phyloP scores from a whole-genome alignment of 805 yeast species.

The Priceomyces haplophilus region DNA sequence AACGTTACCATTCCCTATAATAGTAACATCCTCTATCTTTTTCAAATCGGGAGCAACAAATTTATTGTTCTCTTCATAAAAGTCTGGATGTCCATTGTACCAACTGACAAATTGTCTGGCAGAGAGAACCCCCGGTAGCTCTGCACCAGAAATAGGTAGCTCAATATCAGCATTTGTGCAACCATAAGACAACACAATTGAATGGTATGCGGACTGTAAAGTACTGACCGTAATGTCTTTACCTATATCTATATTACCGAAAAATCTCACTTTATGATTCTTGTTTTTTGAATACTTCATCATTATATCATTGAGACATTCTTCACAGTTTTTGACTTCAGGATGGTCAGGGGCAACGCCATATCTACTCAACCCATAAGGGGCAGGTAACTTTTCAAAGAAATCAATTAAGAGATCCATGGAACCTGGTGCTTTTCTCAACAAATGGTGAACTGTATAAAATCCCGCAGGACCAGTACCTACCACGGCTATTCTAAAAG shows the following conservation, averaged over 20 bases:
- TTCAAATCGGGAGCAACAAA: constrained; percentile 54
- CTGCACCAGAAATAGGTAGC: constrained; percentile 58
- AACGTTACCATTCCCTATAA: constrained; percentile 97
- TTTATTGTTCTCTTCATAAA: constrained; percentile 29
- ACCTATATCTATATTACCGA: constrained; percentile 75
- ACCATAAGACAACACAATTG: constrained; percentile 81
- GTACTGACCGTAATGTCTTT: constrained; percentile 50
- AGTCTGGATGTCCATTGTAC: constrained; percentile 88
- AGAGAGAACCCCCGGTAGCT: constrained; percentile 63
- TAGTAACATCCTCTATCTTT: constrained; percentile 60
- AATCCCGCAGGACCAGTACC: constrained; percentile 98
- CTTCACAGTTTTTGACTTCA: constrained; percentile 83
- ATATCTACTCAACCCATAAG: constrained; percentile 84
- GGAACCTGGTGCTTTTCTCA: constrained; percentile 43
- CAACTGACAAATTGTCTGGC: constrained; percentile 91
- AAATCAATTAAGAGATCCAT: constrained; percentile 54
- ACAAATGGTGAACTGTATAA: constrained; percentile 75
- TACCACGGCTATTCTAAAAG: constrained; percentile 62
- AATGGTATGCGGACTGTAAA: constrained; percentile 59
- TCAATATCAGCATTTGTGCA: constrained; percentile 57
- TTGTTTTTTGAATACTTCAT: constrained; percentile 9
- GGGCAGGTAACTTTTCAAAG: constrained; percentile 83
- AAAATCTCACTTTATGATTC: constrained; percentile 40
- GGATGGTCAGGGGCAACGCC: constrained; percentile 99
- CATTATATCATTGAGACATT: constrained; percentile 60